Base-by-base conservation (phyloP, 2,329 filamentous ascomycete species). In the Penicillium italicum region DNA sequence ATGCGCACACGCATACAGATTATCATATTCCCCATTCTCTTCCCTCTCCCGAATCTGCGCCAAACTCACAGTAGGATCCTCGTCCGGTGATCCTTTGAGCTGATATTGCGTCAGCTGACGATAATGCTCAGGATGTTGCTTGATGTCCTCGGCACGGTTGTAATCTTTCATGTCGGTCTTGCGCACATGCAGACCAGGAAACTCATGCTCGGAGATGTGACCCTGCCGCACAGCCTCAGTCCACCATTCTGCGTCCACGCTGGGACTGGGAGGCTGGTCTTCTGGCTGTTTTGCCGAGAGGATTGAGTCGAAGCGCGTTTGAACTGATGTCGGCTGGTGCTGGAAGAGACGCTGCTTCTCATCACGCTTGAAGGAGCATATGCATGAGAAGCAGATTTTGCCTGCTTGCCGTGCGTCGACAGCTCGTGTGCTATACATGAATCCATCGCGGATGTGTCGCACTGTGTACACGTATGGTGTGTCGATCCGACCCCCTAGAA, bases 1-100 rank as follows among this genome's bases (percentile, higher is more conserved):
- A 66, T 85, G 82, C 3, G 80, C 81, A 60, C 79, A 82, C 1
- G 81, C 78, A 59, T 84, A 82, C 18, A 85, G 66, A 59, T 85
- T 85, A 31, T 80, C 76, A 47, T 66, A 73, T 57, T 66, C 72
- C 56, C 64, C 75, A 14, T 49, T 69, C 49, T 63, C 53, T 16
- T 72, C 71, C 33, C 56, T 67, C 26, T 60, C 57, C 24, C 47
- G 62, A 28, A 66, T 63, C 22, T 60, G 53, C 7, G 57, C 26
- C 59, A 62, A 36, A 7, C 26, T 50, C 9, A 42, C 56, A 12
- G 20, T 40, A 14, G 41, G n/a, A 33, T 69, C 65, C 59, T 69
- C 56, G 60, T 74, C 53, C 11, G 75, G 70, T 56, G 75, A 66
- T 56, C 77, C 78, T 24, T 77, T 72, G 0, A 78, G 65, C 3